Evolutionary conservation across 2,329 filamentous ascomycete genomes (phyloP), one percentile per base, ranked within the genome.

Genomic region (Claviceps maximensis): DNA sequence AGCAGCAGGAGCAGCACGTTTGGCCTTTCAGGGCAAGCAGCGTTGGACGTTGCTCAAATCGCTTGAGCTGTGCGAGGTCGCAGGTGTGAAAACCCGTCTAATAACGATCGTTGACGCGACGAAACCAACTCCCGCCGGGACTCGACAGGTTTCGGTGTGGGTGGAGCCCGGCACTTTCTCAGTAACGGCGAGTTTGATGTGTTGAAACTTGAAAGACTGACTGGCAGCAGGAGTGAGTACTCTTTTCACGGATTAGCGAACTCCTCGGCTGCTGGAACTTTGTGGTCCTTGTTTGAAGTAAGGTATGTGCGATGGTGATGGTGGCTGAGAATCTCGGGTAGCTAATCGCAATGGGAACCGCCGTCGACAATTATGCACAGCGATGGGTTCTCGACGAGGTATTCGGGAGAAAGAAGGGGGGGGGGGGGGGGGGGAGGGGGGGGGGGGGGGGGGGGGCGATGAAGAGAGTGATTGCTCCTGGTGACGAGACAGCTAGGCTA

Each of bases 191-290:
- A 51, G 48, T 41, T 29, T n/a, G 4, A 29, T 15, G 5, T 44
- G 19, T 23, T 44, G 41, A 7, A 41, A n/a, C n/a, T 19, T 42
- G 40, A 40, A 41, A 38, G 45, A 42, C 45, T 31, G 55, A n/a
- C n/a, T n/a, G n/a, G n/a, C n/a, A n/a, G 47, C 44, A 36, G 25
- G 42, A 36, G 54, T 21, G 21, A 3, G 49, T 47, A 38, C 46
- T 51, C 53, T 25, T 31, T 41, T 47, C 38, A 47, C 25, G 6
- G 54, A 54, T 58, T 57, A 58, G 56, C 56, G 56, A 58, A 50
- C 27, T 48, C 50, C 50, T 53, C 50, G 53, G 51, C 53, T 51
- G 47, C 45, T 48, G 53, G 46, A 47, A 45, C 49, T 23, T 31
- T 45, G 53, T 54, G 47, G 31, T 27, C 21, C 8, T 50, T 31